Evolutionary conservation across 2,329 filamentous ascomycete genomes (phyloP), one percentile per base, ranked within the genome.

Genomic region (Aspergillus hiratsukae): DNA sequence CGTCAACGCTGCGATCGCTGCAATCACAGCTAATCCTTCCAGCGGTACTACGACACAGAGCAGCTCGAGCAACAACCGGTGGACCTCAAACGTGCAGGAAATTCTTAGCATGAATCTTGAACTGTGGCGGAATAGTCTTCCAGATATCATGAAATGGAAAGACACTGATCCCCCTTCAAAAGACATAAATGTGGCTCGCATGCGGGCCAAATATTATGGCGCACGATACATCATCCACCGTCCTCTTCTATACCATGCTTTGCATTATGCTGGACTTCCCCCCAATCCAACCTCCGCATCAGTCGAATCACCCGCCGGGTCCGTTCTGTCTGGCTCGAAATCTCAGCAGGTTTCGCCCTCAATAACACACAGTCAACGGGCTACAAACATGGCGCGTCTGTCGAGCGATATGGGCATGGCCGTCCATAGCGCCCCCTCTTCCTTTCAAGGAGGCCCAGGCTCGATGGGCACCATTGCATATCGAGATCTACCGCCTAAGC

Each of bases 151-250:
- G 82, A 73, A 75, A 54, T 90, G 88, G 79, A 70, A 81, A 2
- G 88, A 91, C 58, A 73, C 80, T 1, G 90, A 96, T 54, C 80
- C 81, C 4, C 90, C 91, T 1, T 83, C 91, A 0, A 72, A 69
- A 0, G 86, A 96, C 50, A 91, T 97, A 58, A 85, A 97, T 17
- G 80, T 85, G 11, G 93, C 93, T 31, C 85, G 94, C 23, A 80
- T 97, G 59, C 87, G 93, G 45, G 94, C 90, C 14, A 97, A 99
- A 72, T 97, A 94, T 73, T 97, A 93, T 80, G 94, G 94, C 21
- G 92, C 91, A 0, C 84, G 88, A 61, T 91, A 95, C 60, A 92
- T 97, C 68, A 92, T 93, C 27, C 89, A 94, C 70, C 84, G 94
- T 25, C 90, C 90, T 0, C 91, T 93, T 58, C 73, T 88, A 21